Percentiles rank a stretch among this genome's conserved stretches.
These are phyloP conservation scores for Penicillium vulpinum DNA, from an alignment of 2,329 filamentous ascomycete genomes.

Conservation along the genomic window DNA sequence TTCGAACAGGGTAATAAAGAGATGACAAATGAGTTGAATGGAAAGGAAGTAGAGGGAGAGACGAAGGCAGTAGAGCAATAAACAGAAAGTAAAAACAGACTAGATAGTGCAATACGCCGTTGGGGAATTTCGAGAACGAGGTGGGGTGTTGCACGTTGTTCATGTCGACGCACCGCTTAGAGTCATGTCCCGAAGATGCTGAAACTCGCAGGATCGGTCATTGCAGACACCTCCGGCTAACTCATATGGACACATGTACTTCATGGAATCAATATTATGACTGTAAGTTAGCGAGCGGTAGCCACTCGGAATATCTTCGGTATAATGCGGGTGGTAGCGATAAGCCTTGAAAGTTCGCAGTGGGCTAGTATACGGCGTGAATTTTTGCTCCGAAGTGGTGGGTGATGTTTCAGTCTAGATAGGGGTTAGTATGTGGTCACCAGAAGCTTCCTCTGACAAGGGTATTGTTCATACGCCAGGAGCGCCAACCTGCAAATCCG, in stretches of 20 bases:
- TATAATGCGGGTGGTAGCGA: constrained; percentile 81
- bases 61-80: constrained; percentile 5
- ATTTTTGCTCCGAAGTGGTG: constrained; percentile 28
- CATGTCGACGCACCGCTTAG: constrained; percentile 69
- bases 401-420: constrained; percentile 27
- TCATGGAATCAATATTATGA: constrained; percentile 77
- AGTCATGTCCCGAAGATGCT: constrained; percentile 77
- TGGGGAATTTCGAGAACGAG: constrained; percentile 25
- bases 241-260: constrained; percentile 75
- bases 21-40: constrained; percentile 15
- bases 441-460: constrained; percentile 11
- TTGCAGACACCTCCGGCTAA: constrained; percentile 70
- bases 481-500: constrained; percentile 29
- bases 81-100: constrained; percentile 9
- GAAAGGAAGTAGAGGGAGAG: constrained; percentile 6
- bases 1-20: constrained; percentile 29
- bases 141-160: constrained; percentile 27
- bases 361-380: constrained; percentile 77
- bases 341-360: constrained; percentile 81
- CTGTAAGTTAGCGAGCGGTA: constrained; percentile 91
- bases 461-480: constrained; percentile 35
- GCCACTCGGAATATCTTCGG: constrained; percentile 68
- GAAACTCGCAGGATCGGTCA: constrained; percentile 68
- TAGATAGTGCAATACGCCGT: constrained; percentile 11
- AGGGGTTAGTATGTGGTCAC: constrained; percentile 29